Conservation (phyloP, 139 green algal genomes). For the Klebsormidium nitens region DNA sequence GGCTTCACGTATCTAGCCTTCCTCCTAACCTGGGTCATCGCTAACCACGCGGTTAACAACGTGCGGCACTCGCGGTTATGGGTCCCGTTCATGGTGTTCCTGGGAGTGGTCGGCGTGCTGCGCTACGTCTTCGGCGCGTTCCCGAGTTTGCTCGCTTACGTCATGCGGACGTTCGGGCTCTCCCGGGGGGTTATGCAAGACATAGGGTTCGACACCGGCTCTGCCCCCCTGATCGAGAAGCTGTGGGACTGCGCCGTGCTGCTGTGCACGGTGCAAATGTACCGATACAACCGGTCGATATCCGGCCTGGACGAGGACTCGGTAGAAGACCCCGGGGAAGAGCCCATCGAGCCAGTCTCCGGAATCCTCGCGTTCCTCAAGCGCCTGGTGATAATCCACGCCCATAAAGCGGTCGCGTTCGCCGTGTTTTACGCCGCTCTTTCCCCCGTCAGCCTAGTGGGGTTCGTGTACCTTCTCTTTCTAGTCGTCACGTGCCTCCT, state of each 20-base stretch:
- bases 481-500: background rate
- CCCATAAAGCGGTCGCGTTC: background rate
- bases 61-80: background rate
- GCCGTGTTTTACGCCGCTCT: conserved; percentile 21
- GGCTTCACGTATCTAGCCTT: background rate
- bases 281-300: background rate
- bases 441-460: conserved; percentile 13
- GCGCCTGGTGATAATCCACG: conserved; percentile 28
- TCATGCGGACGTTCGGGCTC: background rate
- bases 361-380: conserved; percentile 13
- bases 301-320: background rate
- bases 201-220: background rate
- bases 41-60: background rate
- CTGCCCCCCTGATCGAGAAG: background rate
- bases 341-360: background rate
- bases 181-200: background rate
- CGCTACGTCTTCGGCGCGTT: conserved; percentile 13
- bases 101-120: background rate
- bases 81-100: conserved; percentile 12
- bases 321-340: background rate
- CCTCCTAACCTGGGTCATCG: conserved; percentile 7
- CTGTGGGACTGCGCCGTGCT: background rate
- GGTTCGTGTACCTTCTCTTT: conserved; percentile 13
- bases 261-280: background rate
- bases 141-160: background rate